Evolutionary conservation across 2,329 filamentous ascomycete genomes (phyloP).

Genomic region (Stachybotrys chartarum): DNA sequence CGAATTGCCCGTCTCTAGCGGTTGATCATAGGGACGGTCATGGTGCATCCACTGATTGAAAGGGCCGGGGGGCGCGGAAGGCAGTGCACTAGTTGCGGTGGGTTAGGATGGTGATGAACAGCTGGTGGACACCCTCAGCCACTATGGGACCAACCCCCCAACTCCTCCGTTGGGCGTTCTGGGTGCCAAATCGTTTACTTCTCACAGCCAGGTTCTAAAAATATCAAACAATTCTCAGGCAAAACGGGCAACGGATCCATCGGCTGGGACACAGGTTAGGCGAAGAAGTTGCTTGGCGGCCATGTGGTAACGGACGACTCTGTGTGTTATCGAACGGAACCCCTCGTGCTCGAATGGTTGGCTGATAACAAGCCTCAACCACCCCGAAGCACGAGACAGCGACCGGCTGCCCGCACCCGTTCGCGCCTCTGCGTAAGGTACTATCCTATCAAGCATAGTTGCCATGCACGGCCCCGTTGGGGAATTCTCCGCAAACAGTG

Average conservation of each 20-base stretch:
- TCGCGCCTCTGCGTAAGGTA: no score
- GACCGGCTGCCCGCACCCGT: no score
- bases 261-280: no score
- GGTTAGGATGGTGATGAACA: not conserved
- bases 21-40: no score
- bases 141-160: not conserved
- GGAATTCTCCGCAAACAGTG: no score
- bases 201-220: not conserved
- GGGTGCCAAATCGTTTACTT: conserved; percentile 1
- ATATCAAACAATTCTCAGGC: not conserved
- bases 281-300: no score
- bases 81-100: not conserved
- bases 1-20: not conserved
- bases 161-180: conserved; percentile 1
- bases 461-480: no score
- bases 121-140: not conserved
- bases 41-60: no score
- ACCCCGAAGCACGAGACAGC: not conserved
- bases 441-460: no score
- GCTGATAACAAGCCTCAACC: not conserved
- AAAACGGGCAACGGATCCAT: no score
- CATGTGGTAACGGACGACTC: no score
- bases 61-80: not conserved
- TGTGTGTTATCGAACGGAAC: no score
- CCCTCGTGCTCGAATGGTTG: not conserved